phyloP scores from a whole-genome alignment of 2,329 filamentous ascomycete genomes.

The Cladophialophora carrionii region DNA sequence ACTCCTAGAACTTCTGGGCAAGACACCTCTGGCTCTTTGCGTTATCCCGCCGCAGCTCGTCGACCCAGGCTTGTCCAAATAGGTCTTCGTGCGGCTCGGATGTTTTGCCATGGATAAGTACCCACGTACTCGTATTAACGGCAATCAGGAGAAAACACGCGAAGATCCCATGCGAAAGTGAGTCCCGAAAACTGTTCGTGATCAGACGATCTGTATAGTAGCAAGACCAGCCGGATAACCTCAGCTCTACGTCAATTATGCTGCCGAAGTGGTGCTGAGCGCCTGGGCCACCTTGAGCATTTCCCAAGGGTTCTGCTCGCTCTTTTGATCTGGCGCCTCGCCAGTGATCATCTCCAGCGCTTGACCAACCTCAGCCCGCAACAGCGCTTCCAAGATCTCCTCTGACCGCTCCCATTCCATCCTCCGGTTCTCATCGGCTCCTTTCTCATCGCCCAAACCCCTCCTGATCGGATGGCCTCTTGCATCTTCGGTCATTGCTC shows the following conservation, averaged over 20 bases:
- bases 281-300: constrained; percentile 19
- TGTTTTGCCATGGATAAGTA: neutral
- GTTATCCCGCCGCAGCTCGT: neutral
- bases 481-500: constrained; percentile 33
- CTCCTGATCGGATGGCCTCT: constrained; percentile 30
- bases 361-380: constrained; percentile 27
- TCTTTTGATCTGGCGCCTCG: constrained; percentile 9
- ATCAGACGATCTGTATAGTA: constrained; percentile 5
- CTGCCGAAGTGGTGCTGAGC: constrained; percentile 11
- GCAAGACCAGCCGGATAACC: neutral
- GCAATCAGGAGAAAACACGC: neutral
- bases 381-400: constrained; percentile 32
- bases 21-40: neutral
- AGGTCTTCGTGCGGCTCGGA: neutral
- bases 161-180: neutral
- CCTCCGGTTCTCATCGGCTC: constrained; percentile 34
- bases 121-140: neutral
- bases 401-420: constrained; percentile 34
- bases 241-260: neutral
- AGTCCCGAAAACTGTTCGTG: constrained; percentile 4
- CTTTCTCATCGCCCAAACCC: constrained; percentile 33
- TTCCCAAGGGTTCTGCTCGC: constrained; percentile 27
- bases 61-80: neutral
- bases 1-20: neutral
- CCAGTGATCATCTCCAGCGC: constrained; percentile 28